Conservation (phyloP, 2,329 filamentous ascomycete species). For the Alternaria hordeiaustralica region DNA sequence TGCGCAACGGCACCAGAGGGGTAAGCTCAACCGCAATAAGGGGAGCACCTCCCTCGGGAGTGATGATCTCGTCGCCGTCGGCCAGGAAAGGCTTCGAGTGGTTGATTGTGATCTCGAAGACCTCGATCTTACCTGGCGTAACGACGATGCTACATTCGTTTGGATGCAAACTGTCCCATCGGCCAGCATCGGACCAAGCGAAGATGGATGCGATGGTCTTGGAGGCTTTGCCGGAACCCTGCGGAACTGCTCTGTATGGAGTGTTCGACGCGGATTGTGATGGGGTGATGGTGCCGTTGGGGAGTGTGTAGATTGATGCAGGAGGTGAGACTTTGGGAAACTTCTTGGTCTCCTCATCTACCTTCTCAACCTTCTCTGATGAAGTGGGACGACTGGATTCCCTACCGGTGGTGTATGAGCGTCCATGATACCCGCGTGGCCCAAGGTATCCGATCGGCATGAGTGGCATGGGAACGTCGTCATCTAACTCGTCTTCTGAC, state of each 20-base stretch:
- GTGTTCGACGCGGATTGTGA: conserved; percentile 84
- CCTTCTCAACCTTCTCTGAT: conserved; percentile 13
- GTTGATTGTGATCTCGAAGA: conserved; percentile 62
- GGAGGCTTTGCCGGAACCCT: conserved; percentile 58
- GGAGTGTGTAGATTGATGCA: conserved; percentile 47
- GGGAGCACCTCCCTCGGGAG: conserved; percentile 52
- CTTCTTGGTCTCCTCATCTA: conserved; percentile 37
- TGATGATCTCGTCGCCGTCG: conserved; percentile 49
- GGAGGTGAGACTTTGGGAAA: conserved; percentile 55
- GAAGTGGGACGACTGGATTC: conserved; percentile 15
- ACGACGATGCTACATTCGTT: conserved; percentile 69
- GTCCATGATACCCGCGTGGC: conserved; percentile 23
- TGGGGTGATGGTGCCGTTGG: conserved; percentile 68
- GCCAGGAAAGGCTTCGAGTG: conserved; percentile 52
- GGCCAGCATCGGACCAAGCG: conserved; percentile 65
- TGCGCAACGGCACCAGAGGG: conserved; percentile 85
- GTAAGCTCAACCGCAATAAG: conserved; percentile 82
- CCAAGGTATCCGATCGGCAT: conserved; percentile 38
- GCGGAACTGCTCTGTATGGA: conserved; percentile 64
- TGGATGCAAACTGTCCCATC: conserved; percentile 66
- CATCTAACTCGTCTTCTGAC: conserved; percentile 65
- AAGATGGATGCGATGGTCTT: conserved; percentile 67
- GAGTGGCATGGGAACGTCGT: conserved; percentile 50
- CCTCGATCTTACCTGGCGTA: conserved; percentile 69
- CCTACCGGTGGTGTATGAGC: conserved; percentile 17